Evolutionary conservation across 2,329 filamentous ascomycete species (phyloP), one percentile per base, ranked within the genome.

Genomic region (Penicillium sp.): DNA sequence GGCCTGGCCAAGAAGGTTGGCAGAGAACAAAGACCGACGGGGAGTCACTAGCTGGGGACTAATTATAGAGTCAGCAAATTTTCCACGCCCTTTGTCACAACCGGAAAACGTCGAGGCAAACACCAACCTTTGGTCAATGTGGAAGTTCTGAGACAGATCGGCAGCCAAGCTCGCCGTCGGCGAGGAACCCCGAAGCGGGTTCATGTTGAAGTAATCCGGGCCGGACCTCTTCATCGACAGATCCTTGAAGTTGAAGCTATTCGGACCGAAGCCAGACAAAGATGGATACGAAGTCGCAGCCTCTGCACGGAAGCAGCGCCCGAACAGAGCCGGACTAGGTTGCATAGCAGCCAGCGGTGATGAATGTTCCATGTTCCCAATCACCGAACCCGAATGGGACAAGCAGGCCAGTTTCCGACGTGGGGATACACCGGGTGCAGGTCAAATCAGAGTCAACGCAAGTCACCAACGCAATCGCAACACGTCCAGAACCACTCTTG

Each of bases 81-180:
- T 51, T 50, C n/a, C 33, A 18, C 10, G 19, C 29, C 45, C 35
- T 33, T 39, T 39, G 17, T 21, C 8, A 17, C 26, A 33, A 28
- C 36, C 34, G 25, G 20, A 33, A 8, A 18, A 36, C 11, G 32
- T 19, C 17, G 28, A 33, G 28, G 15, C 20, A 37, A 37, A 62
- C 78, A 62, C 78, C 54, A 75, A 96, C 91, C 90, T 96, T 61
- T 85, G 88, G 68, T 96, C 90, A 64, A 97, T 86, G 63, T 91
- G 86, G 65, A 97, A 94, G 73, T 97, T 98, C 64, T 95, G 89
- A 43, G 90, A 96, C 57, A 97, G 77, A 69, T 98, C 93, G 47
- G 89, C 90, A 28, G 90, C 91, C 54, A 98, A 74, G 60, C 87
- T 94, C 36, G 88, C 83, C 23, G 89, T 90, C 4, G 93, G 93